A percentile compares a stretch with the other conserved stretches of the same genome.
These are phyloP conservation scores for Ramaria sp. DNA, from an alignment of 768 basidiomycete genomes.

Conservation along the genomic window DNA sequence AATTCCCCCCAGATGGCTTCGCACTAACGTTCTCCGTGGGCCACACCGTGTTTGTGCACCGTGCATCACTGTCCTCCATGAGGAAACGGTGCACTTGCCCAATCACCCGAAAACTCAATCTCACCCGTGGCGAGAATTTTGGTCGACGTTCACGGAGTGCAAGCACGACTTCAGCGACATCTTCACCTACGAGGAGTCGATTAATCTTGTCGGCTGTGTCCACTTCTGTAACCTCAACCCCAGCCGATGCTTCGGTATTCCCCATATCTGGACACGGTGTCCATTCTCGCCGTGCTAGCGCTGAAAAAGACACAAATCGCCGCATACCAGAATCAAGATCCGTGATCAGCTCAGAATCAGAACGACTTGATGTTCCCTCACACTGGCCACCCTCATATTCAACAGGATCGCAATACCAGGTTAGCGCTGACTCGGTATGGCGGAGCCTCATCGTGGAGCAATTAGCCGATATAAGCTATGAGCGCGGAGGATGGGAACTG, in stretches of 20 bases:
- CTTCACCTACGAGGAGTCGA: constrained; percentile 37
- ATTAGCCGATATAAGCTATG: constrained; percentile 34
- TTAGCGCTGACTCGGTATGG: constrained; percentile 3
- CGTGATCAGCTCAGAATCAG: constrained; percentile 11
- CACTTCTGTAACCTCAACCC: constrained; percentile 24
- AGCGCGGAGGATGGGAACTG: constrained; percentile 74
- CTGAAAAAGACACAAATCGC: constrained; percentile 52
- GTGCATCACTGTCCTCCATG: constrained; percentile 44
- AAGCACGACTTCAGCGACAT: constrained; percentile 34
- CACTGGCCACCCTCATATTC: constrained; percentile 32
- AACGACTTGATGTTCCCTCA: constrained; percentile 27
- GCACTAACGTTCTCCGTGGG: constrained; percentile 56
- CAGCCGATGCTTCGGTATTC: constrained; percentile 41
- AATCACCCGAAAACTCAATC: constrained; percentile 23
- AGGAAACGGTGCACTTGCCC: constrained; percentile 60
- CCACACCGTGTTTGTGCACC: constrained; percentile 52
- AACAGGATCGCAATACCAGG: constrained; percentile 35
- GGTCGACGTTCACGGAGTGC: constrained; percentile 53
- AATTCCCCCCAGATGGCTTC: constrained; percentile 55
- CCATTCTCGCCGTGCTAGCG: constrained; percentile 52
- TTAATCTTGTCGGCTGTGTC: constrained; percentile 37
- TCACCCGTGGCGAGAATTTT: constrained; percentile 30
- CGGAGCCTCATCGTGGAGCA: constrained; percentile 11
- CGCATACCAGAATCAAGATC: constrained; percentile 34
- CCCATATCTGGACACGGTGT: constrained; percentile 76